Evolutionary conservation across 2,329 filamentous ascomycete genomes (phyloP).

Genomic region (Ophiobolus disseminans): DNA sequence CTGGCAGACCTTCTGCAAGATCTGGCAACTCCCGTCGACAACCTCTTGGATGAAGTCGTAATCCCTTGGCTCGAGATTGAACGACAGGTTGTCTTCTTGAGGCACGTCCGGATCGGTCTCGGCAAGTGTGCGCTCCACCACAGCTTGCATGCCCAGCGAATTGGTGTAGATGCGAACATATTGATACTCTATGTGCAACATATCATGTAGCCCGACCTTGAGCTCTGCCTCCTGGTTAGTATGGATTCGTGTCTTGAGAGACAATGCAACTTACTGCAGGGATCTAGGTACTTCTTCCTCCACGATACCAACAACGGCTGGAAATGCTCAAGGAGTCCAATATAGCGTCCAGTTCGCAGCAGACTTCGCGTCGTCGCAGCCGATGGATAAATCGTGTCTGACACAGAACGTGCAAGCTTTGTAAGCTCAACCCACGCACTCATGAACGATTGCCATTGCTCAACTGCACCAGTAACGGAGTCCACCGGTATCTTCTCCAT

Average conservation of each 20-base stretch:
- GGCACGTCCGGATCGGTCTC: conserved; percentile 46
- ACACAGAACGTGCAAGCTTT: conserved; percentile 58
- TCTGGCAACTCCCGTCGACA: conserved; percentile 61
- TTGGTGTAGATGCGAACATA: conserved; percentile 55
- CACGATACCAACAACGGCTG: conserved; percentile 51
- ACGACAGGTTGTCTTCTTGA: conserved; percentile 50
- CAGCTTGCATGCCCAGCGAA: conserved; percentile 62
- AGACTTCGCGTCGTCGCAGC: conserved; percentile 49
- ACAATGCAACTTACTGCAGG: conserved; percentile 37
- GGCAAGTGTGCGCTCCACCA: conserved; percentile 61
- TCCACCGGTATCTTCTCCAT: conserved; percentile 51
- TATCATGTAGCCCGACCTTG: conserved; percentile 52
- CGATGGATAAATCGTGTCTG: conserved; percentile 61
- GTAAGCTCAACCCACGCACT: conserved; percentile 57
- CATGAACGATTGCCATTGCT: conserved; percentile 61
- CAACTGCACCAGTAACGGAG: conserved; percentile 44
- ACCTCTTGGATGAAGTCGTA: conserved; percentile 65
- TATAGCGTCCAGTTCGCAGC: conserved; percentile 58
- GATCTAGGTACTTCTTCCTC: conserved; percentile 50
- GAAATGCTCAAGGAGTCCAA: conserved; percentile 57
- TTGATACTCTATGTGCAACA: conserved; percentile 61
- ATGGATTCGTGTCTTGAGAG: background rate
- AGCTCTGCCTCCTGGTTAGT: conserved; percentile 33
- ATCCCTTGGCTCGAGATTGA: conserved; percentile 58
- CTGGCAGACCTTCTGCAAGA: conserved; percentile 58